Percentiles rank a stretch among this genome's conserved stretches.
phyloP scores from a whole-genome alignment of 805 yeast species.

The Candida nemodendra region DNA sequence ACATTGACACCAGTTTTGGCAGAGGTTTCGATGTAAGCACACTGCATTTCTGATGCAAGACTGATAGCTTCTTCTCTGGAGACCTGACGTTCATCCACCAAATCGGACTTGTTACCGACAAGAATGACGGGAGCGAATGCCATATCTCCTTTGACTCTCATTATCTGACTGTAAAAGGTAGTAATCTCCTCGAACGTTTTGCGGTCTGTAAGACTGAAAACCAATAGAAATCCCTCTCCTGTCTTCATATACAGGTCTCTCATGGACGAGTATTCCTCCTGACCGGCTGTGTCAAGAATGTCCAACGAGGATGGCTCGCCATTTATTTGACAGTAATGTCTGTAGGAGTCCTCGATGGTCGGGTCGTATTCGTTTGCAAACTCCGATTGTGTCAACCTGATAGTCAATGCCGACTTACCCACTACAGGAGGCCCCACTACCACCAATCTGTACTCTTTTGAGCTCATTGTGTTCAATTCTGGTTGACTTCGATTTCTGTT shows the following conservation, averaged over 20 bases:
- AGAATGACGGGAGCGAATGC: constrained; percentile 73
- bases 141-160: constrained; percentile 48
- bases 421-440: constrained; percentile 99
- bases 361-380: constrained; percentile 98
- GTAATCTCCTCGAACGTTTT: constrained; percentile 82
- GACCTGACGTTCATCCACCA: constrained; percentile 62
- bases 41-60: constrained; percentile 63
- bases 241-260: constrained; percentile 94
- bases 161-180: constrained; percentile 53
- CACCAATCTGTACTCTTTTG: constrained; percentile 82
- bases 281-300: constrained; percentile 97
- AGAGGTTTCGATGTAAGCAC: constrained; percentile 85
- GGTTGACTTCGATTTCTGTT: no score
- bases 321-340: constrained; percentile 85
- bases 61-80: constrained; percentile 55
- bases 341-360: constrained; percentile 88
- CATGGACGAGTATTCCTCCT: constrained; percentile 93
- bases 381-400: constrained; percentile 90
- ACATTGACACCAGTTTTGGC: constrained; percentile 92
- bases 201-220: constrained; percentile 83
- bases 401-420: constrained; percentile 95
- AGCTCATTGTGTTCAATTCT: constrained; percentile 12
- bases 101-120: constrained; percentile 76
- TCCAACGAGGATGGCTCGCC: constrained; percentile 75
- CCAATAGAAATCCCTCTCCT: constrained; percentile 90